Percentiles rank a stretch among this genome's conserved stretches.
These are phyloP conservation scores for Stentor roeselii DNA, from an alignment of 73 alveolate species.

Conservation along the genomic window DNA sequence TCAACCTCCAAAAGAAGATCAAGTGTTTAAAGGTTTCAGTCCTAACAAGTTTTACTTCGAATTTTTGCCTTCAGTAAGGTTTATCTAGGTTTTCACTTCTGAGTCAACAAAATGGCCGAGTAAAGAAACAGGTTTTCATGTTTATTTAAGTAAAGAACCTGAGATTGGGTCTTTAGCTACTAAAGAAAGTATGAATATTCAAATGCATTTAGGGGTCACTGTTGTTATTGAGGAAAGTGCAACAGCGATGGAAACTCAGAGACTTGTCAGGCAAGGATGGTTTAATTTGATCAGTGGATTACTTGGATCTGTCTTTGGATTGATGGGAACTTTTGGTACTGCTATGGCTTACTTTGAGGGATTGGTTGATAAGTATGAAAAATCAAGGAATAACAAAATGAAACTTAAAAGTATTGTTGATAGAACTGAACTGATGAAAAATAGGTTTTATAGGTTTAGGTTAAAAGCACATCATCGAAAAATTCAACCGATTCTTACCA, in stretches of 20 bases:
- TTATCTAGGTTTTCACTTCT: background rate
- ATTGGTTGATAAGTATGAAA: background rate
- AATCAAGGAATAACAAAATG: too few species aligned
- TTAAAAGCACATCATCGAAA: too few species aligned
- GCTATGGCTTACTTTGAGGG: background rate
- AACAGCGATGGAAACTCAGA: background rate
- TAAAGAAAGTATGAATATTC: background rate
- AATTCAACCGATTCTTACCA: too few species aligned
- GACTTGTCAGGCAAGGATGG: background rate
- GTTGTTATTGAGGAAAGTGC: background rate
- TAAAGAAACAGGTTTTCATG: conserved; percentile 7
- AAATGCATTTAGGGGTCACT: background rate
- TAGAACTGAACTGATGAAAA: too few species aligned
- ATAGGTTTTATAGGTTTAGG: too few species aligned
- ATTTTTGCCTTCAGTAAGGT: background rate
- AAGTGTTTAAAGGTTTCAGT: background rate
- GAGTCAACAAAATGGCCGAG: background rate
- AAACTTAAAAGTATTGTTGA: too few species aligned
- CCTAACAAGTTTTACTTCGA: background rate
- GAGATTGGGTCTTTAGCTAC: background rate
- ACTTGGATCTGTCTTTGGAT: background rate
- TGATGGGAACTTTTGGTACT: background rate
- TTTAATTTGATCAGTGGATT: background rate
- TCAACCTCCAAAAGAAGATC: background rate
- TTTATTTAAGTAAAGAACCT: background rate